Conservation (phyloP, 306 rosid genomes). For the Cercis canadensis region DNA sequence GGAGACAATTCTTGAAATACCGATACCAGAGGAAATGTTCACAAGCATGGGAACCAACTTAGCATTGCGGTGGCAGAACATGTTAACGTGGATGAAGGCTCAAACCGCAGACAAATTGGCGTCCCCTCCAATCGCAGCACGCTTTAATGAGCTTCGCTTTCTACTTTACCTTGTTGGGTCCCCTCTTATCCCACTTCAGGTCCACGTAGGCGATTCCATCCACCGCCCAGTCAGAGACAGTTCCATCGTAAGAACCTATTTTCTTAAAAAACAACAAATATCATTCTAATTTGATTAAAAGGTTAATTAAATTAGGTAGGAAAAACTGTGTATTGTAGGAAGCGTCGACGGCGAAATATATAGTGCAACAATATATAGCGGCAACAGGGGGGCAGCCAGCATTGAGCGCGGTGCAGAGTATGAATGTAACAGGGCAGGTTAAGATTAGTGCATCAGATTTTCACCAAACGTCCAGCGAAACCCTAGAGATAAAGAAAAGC, state of each 20-base stretch:
- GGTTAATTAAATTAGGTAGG: neutral
- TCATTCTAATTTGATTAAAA: neutral
- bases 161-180: constrained; percentile 95
- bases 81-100: constrained; percentile 89
- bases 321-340: constrained; percentile 49
- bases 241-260: constrained; percentile 68
- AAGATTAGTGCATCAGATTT: constrained; percentile 83
- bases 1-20: constrained; percentile 92
- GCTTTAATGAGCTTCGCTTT: constrained; percentile 80
- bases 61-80: constrained; percentile 72
- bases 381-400: constrained; percentile 96
- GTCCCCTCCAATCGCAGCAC: constrained; percentile 63
- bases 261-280: neutral
- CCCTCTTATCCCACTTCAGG: constrained; percentile 94
- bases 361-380: constrained; percentile 89
- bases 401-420: constrained; percentile 73
- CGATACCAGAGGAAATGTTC: constrained; percentile 94
- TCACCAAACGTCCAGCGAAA: constrained; percentile 54
- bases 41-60: constrained; percentile 78
- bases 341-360: constrained; percentile 94
- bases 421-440: constrained; percentile 84
- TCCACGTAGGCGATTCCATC: constrained; percentile 75
- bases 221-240: constrained; percentile 85
- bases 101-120: constrained; percentile 79
- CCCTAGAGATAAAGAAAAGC: constrained; percentile 67